These are phyloP conservation scores for Angomonas ambiguus DNA, from an alignment of 208 protist genomes.

Conservation along the genomic window DNA sequence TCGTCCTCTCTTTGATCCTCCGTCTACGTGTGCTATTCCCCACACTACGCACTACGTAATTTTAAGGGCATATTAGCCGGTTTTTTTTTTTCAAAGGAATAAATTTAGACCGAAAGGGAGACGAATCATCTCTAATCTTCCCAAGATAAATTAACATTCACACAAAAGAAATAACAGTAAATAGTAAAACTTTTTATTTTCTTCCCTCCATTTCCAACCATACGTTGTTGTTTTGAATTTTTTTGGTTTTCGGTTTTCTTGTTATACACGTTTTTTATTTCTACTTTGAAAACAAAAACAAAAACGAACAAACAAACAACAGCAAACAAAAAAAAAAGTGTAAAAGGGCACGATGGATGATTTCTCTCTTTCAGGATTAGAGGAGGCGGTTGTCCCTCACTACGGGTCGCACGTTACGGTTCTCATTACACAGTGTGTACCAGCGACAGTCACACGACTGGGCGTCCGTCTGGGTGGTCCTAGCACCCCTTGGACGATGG, in stretches of 20 bases:
- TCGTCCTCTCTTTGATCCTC: neutral
- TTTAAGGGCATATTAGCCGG: neutral
- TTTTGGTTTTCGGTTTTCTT: neutral
- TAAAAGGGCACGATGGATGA: neutral
- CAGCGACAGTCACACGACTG: slow-evolving; percentile 14
- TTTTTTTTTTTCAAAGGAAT: neutral
- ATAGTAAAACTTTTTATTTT: slow-evolving; percentile 1
- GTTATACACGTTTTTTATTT: slow-evolving; percentile 15
- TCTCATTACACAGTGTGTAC: slow-evolving; percentile 23
- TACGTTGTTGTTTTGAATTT: neutral
- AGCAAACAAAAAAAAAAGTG: neutral
- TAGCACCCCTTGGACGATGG: slow-evolving; percentile 33
- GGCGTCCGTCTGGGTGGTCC: slow-evolving; percentile 55
- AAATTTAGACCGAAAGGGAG: too few species aligned
- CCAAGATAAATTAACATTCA: neutral
- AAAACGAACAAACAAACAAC: slow-evolving; percentile 1
- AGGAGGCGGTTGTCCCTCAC: slow-evolving; percentile 21
- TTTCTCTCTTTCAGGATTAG: slow-evolving; percentile 40
- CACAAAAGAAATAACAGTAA: neutral
- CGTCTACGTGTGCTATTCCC: neutral
- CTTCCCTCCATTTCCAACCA: neutral
- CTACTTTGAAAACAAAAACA: neutral
- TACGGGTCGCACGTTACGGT: slow-evolving; percentile 36
- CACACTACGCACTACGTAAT: neutral
- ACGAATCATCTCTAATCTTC: too few species aligned